These are phyloP conservation scores for Scutellaria minor DNA, from an alignment of 257 asterid species.

Conservation along the genomic window DNA sequence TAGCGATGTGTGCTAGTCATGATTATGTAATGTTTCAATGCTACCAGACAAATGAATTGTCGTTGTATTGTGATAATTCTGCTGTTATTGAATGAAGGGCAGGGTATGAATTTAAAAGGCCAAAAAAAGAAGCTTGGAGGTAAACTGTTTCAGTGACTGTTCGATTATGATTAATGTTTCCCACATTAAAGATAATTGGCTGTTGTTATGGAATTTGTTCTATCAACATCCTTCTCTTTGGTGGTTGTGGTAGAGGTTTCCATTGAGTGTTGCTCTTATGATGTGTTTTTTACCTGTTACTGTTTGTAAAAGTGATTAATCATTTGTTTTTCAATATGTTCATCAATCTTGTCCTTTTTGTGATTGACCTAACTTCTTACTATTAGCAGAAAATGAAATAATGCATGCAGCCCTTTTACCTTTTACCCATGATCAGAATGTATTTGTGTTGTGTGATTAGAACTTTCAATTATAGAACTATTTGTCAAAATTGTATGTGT, in stretches of 20 bases:
- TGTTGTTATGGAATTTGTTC: neutral
- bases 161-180: conserved; percentile 6
- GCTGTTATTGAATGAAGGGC: neutral
- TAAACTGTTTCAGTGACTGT: neutral
- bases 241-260: neutral
- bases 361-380: conserved; percentile 6
- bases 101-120: neutral
- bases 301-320: neutral
- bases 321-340: neutral
- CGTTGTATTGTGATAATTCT: conserved; percentile 4
- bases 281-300: neutral
- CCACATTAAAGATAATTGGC: neutral
- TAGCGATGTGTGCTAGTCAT: conserved; percentile 10
- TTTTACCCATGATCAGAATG: neutral
- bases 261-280: neutral
- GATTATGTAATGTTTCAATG: neutral
- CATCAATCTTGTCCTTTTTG: conserved; percentile 22
- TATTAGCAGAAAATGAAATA: conserved; percentile 15
- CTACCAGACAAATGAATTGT: conserved; percentile 12
- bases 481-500: neutral
- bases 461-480: neutral
- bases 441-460: neutral
- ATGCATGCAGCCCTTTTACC: conserved; percentile 17
- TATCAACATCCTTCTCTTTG: neutral
- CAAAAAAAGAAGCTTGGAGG: conserved; percentile 10